Base-by-base conservation (phyloP, 345 rosid genomes). In the Mallotus nudiflorus region DNA sequence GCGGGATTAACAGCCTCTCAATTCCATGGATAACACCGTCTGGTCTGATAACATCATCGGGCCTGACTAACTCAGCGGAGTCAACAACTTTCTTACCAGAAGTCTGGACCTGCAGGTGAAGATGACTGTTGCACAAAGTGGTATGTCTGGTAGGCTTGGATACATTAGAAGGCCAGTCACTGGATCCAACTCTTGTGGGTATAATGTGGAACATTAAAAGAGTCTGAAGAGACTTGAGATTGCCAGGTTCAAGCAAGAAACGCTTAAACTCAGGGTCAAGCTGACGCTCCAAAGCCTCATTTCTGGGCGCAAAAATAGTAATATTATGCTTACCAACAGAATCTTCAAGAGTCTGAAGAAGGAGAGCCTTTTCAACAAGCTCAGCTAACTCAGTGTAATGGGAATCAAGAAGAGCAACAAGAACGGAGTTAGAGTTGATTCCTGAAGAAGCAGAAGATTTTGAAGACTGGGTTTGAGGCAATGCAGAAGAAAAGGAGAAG, bases 11-110 rank as follows among this genome's bases (percentile, higher is more conserved):
- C 3, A 88, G 88, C 22, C 84, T 76, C 28, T 81, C 84, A 56
- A 88, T 88, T 5, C 93, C 93, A 73, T 91, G 93, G 66, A 91
- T 91, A 15, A 91, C 79, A 0, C 96, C 96, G 74, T 91, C 96
- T 66, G 91, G 89, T 3, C 96, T 82, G 73, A 70, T 80, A 9
- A 91, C 79, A 28, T 84, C 91, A 51, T 87, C 85, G 62, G 85
- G 91, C 27, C 80, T 83, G 50, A 72, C 31, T 9, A 91, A 29
- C 67, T 72, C 79, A 3, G 91, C 90, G 0, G 87, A 66, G 50
- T 78, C 93, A 4, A 96, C 85, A 39, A 76, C 60, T 40, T 73
- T 76, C 13, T 73, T 65, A 13, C 82, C 88, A 0, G 83, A 56
- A 18, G 66, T 29, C 70, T 76, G 76, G 79, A 69, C 66, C 28